Evolutionary conservation across 2,329 filamentous ascomycete species (phyloP).

Genomic region (Paecilomyces sp.): DNA sequence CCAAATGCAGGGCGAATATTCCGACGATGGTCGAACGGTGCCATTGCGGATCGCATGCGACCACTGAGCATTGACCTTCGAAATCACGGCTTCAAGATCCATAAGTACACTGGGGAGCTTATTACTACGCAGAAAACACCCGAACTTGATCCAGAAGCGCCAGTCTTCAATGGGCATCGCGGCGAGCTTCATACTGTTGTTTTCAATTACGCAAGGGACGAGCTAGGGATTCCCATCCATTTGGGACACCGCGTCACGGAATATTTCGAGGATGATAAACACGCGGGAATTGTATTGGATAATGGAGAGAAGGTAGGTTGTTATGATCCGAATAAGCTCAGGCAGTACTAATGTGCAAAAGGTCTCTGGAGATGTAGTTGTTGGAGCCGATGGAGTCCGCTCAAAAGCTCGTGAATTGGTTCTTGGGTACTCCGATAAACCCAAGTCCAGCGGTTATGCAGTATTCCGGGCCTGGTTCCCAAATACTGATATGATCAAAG

Average conservation of each 20-base stretch:
- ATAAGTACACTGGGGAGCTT: constrained; percentile 56
- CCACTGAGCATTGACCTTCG: constrained; percentile 47
- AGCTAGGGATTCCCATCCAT: constrained; percentile 50
- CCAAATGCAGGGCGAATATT: constrained; percentile 57
- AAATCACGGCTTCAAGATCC: constrained; percentile 53
- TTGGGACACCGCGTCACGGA: constrained; percentile 45
- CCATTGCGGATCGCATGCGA: constrained; percentile 41
- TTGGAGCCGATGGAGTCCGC: constrained; percentile 50
- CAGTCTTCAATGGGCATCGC: constrained; percentile 54
- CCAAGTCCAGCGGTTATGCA: constrained; percentile 24
- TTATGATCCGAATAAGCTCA: no score
- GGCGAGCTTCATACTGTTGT: constrained; percentile 55
- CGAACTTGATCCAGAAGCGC: constrained; percentile 38
- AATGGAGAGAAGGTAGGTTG: constrained; percentile 33
- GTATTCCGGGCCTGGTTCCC: constrained; percentile 19
- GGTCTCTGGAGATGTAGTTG: constrained; percentile 41
- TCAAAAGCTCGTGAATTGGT: constrained; percentile 47
- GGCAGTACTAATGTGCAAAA: constrained; percentile 9
- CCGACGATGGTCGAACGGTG: constrained; percentile 48
- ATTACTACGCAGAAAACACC: constrained; percentile 50
- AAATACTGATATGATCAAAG: constrained; percentile 14
- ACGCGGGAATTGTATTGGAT: constrained; percentile 47
- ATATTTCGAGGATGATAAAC: constrained; percentile 48
- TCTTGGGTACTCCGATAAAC: constrained; percentile 25
- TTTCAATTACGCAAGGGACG: constrained; percentile 50